Percentiles rank a stretch among this genome's conserved stretches.
phyloP scores from a whole-genome alignment of 2,329 filamentous ascomycete species.

The Alternaria angustiovoidea region DNA sequence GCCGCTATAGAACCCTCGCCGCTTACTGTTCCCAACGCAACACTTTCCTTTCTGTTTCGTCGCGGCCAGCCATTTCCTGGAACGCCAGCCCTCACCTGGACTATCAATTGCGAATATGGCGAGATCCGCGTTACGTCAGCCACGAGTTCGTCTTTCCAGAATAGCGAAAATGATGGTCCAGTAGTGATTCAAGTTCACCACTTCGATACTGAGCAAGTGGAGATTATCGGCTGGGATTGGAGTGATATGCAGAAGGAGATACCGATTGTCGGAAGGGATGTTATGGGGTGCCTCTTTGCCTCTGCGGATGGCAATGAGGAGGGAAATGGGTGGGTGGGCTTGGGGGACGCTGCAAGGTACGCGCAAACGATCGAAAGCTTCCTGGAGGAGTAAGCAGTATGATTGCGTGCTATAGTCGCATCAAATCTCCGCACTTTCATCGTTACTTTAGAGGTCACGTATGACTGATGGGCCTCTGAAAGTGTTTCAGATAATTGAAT shows the following conservation, averaged over 20 bases:
- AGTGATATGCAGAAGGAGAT: conserved; percentile 47
- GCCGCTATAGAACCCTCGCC: conserved; percentile 30
- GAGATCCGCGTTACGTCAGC: conserved; percentile 34
- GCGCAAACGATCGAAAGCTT: not conserved
- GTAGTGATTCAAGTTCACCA: conserved; percentile 61
- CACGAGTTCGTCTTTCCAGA: conserved; percentile 27
- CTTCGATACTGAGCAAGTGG: conserved; percentile 57
- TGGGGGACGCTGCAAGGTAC: conserved; percentile 34
- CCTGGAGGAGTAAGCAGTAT: not conserved
- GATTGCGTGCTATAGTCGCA: not conserved
- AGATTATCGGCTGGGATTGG: conserved; percentile 55
- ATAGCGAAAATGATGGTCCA: conserved; percentile 42
- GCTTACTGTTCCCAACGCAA: conserved; percentile 11
- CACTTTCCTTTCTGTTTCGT: conserved; percentile 22
- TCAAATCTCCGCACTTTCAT: not conserved
- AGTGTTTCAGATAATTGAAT: no score
- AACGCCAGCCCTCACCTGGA: conserved; percentile 19
- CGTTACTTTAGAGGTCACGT: not conserved
- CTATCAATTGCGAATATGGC: conserved; percentile 28
- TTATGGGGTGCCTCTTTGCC: conserved; percentile 26
- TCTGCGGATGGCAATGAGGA: conserved; percentile 33
- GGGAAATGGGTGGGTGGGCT: conserved; percentile 36
- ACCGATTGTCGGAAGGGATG: conserved; percentile 26
- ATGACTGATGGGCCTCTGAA: not conserved
- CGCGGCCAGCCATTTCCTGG: conserved; percentile 26